Evolutionary conservation across 176 grass and related monocot species (phyloP).

Genomic region (Coix lacrymajobi): DNA sequence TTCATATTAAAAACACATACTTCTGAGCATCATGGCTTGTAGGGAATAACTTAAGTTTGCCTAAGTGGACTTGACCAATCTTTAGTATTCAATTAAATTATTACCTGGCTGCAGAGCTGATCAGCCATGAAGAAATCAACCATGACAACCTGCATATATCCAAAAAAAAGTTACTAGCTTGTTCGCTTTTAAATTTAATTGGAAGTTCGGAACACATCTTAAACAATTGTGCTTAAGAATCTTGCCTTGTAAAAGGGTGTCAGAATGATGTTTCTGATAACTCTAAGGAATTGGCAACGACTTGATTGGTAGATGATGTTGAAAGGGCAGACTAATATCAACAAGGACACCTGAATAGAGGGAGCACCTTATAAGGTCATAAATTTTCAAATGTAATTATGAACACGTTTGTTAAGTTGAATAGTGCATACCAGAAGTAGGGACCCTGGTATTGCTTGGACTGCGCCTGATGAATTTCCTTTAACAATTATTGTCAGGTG

Average conservation of each 20-base stretch:
- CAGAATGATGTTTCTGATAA: slow-evolving; percentile 87
- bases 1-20: slow-evolving; percentile 21
- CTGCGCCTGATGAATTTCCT: slow-evolving; percentile 62
- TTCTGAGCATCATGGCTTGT: slow-evolving; percentile 5
- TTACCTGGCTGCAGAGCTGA: slow-evolving; percentile 98
- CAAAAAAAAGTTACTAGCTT: slow-evolving; percentile 8
- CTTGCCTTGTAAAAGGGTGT: slow-evolving; percentile 94
- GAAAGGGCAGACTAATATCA: slow-evolving; percentile 80
- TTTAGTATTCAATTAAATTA: neutral
- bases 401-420: slow-evolving; percentile 14
- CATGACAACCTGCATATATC: slow-evolving; percentile 77
- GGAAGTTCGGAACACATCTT: neutral
- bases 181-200: slow-evolving; percentile 11
- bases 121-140: slow-evolving; percentile 99
- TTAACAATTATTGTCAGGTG: slow-evolving; percentile 62
- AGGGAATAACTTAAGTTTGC: neutral
- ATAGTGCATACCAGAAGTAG: slow-evolving; percentile 70
- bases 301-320: slow-evolving; percentile 75
- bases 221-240: slow-evolving; percentile 13
- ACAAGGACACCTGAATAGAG: slow-evolving; percentile 65
- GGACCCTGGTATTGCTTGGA: slow-evolving; percentile 88
- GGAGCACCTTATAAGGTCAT: neutral
- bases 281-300: slow-evolving; percentile 71
- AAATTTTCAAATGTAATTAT: neutral
- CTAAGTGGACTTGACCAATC: neutral